Conservation (phyloP, 495 filamentous ascomycete genomes). For the Lasiosphaeria ovina region DNA sequence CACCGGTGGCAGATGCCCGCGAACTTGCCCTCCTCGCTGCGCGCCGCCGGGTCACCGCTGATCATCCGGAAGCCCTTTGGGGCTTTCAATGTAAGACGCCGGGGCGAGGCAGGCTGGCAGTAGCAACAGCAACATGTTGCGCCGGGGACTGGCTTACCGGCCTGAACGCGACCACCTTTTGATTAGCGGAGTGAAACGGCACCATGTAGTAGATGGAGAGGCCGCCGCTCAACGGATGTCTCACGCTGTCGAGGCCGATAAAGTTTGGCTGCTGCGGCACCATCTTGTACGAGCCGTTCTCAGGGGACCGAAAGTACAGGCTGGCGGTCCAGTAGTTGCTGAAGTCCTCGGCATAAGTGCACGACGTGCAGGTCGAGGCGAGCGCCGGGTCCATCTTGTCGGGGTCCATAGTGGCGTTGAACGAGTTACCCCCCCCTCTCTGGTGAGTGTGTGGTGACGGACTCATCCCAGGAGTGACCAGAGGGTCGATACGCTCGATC, state of each 20-base stretch:
- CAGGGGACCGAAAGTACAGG: constrained; percentile 35
- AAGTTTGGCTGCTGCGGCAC: constrained; percentile 30
- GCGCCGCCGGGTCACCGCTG: constrained; percentile 55
- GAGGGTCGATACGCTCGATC: constrained; percentile 5
- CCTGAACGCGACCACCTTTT: constrained; percentile 42
- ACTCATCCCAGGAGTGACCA: constrained; percentile 23
- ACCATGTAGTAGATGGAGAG: constrained; percentile 46
- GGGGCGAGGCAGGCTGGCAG: no score
- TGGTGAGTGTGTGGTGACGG: constrained; percentile 30
- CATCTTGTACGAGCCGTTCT: constrained; percentile 39
- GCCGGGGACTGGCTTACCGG: constrained; percentile 7
- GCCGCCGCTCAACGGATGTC: constrained; percentile 27
- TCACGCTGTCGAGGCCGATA: constrained; percentile 17
- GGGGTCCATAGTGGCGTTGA: constrained; percentile 35
- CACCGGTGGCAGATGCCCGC: constrained; percentile 37
- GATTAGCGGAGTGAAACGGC: constrained; percentile 23
- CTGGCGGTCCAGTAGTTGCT: constrained; percentile 48
- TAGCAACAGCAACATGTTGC: no score
- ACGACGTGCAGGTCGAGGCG: constrained; percentile 35
- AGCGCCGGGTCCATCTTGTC: constrained; percentile 13
- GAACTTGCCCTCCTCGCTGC: constrained; percentile 35
- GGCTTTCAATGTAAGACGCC: no score
- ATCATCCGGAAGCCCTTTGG: constrained; percentile 66
- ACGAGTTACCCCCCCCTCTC: constrained; percentile 32
- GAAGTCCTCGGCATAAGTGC: constrained; percentile 37